phyloP scores from a whole-genome alignment of 495 filamentous ascomycete genomes.

The Daldinia vernicosa region DNA sequence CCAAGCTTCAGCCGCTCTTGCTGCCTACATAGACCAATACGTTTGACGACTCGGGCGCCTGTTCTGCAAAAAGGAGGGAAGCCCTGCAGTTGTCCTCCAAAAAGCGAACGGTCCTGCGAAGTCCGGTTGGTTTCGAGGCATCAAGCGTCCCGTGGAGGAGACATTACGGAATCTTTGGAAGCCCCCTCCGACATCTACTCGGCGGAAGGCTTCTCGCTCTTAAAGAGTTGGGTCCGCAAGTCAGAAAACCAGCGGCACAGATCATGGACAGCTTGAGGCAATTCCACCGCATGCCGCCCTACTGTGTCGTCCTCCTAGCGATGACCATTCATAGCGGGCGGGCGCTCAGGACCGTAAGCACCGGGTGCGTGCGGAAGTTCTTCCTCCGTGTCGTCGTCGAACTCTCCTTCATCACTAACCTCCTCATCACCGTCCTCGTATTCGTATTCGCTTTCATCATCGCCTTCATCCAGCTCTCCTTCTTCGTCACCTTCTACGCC shows the following conservation, averaged over 20 bases:
- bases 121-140: neutral
- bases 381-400: slow-evolving; percentile 51
- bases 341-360: slow-evolving; percentile 48
- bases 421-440: slow-evolving; percentile 61
- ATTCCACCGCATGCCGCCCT: slow-evolving; percentile 24
- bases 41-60: neutral
- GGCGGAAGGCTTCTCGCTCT: neutral
- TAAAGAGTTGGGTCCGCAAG: neutral
- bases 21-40: slow-evolving; percentile 30
- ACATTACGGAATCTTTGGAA: neutral
- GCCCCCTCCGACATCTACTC: neutral
- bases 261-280: slow-evolving; percentile 15
- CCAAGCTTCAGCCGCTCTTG: slow-evolving; percentile 8
- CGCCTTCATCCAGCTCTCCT: slow-evolving; percentile 79
- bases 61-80: slow-evolving; percentile 5
- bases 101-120: slow-evolving; percentile 1
- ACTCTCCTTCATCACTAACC: slow-evolving; percentile 54
- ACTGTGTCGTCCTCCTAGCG: slow-evolving; percentile 43
- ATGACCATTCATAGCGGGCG: slow-evolving; percentile 51
- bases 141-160: neutral
- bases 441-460: slow-evolving; percentile 70
- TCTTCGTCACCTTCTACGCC: slow-evolving; percentile 66
- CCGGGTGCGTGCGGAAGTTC: slow-evolving; percentile 46
- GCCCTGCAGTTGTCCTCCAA: neutral
- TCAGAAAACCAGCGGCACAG: slow-evolving; percentile 26